Evolutionary conservation across 2,329 filamentous ascomycete genomes (phyloP), one percentile per base, ranked within the genome.

Genomic region (Fusarium clavum): DNA sequence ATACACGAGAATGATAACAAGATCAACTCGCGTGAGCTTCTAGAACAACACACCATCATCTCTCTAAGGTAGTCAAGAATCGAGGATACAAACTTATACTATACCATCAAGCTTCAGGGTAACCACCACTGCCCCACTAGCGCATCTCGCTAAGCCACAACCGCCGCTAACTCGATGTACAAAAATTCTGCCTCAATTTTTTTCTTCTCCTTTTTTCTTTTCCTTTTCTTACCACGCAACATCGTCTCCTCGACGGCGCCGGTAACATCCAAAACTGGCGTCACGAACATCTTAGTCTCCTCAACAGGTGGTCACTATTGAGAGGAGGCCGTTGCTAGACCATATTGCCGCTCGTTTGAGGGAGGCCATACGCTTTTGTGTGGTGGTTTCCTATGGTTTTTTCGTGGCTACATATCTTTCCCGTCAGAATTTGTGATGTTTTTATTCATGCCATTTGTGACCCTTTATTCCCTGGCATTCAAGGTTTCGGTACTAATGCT

Each of bases 321-420:
- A 61, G 71, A 53, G 60, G 66, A 68, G 62, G 34, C 72, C 53
- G 71, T 78, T 82, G 80, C 80, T 67, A 82, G 79, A 82, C 75
- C 12, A 78, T 80, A 61, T 46, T 64, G 79, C 80, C 80, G 78
- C 79, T 81, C 74, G 80, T 82, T 82, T 82, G 81, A 83, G 81
- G 81, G 81, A 80, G 79, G 77, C 71, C 78, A 79, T 74, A 78
- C 77, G 75, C 73, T 75, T 77, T 66, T 73, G 73, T 75, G 77
- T 82, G 79, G 77, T 78, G 78, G 79, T 79, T 77, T 79, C 81
- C 81, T 71, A 83, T 83, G 81, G 81, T 80, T 77, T 68, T 74
- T 74, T 75, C 59, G 79, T 78, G 81, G 81, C 80, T 72, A 83
- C 81, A 83, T 80, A 55, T 54, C 40, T 22, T 52, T 10, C 22